Evolutionary conservation across 2,329 filamentous ascomycete species (phyloP).

Genomic region (Ascochyta viciae-villosae): DNA sequence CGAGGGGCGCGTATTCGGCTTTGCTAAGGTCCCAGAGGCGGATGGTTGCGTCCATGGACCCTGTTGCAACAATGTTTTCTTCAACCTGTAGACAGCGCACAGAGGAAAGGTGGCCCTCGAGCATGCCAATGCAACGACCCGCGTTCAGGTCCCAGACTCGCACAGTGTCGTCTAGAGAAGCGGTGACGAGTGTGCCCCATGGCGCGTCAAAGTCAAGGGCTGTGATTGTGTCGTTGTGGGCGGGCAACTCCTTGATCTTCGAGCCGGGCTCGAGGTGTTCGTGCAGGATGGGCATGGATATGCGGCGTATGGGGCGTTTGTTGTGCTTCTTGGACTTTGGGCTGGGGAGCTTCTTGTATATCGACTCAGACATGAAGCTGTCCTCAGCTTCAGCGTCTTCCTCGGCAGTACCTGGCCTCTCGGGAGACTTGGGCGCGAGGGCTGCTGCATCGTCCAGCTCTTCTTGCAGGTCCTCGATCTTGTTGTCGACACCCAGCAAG

Average conservation of each 20-base stretch:
- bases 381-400: conserved; percentile 58
- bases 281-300: conserved; percentile 93
- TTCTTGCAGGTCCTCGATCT: conserved; percentile 68
- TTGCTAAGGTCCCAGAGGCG: conserved; percentile 93
- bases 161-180: conserved; percentile 90
- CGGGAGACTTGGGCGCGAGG: conserved; percentile 51
- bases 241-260: conserved; percentile 84
- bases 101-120: conserved; percentile 94
- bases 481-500: conserved; percentile 67
- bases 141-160: conserved; percentile 96
- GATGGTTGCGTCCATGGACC: conserved; percentile 93
- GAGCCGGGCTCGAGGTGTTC: conserved; percentile 93
- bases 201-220: conserved; percentile 96
- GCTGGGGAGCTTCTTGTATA: conserved; percentile 87
- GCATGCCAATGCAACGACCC: conserved; percentile 85
- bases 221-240: conserved; percentile 87
- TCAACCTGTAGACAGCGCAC: conserved; percentile 92
- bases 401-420: conserved; percentile 55
- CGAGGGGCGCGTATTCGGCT: conserved; percentile 79
- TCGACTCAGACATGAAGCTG: conserved; percentile 95
- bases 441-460: conserved; percentile 60
- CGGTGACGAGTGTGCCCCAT: conserved; percentile 92
- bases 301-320: conserved; percentile 67
- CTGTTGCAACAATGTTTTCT: conserved; percentile 93
- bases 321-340: conserved; percentile 61